Evolutionary conservation across 228 moss, liverwort and hornwort genomes (phyloP).

Genomic region (Sphagnum magellanicum): DNA sequence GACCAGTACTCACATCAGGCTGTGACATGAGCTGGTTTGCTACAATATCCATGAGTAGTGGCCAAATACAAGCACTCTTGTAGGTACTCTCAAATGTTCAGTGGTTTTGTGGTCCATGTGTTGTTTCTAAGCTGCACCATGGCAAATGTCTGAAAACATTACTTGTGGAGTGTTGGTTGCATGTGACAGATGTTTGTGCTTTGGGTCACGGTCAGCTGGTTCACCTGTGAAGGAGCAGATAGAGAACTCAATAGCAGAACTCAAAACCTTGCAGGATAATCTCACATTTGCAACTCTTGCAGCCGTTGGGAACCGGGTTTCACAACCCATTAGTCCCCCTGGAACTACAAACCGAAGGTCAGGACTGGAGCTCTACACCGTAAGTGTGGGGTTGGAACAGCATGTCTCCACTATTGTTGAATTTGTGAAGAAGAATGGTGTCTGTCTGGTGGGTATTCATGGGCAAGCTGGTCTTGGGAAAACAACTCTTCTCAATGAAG

Average conservation of each 20-base stretch:
- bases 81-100: background rate
- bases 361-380: conserved; percentile 48
- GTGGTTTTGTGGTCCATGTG: background rate
- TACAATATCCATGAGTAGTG: too few species aligned
- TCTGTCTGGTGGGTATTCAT: conserved; percentile 49
- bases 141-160: background rate
- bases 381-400: conserved; percentile 57
- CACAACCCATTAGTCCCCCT: conserved; percentile 39
- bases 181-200: conserved; percentile 37
- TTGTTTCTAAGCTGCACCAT: too few species aligned
- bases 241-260: conserved; percentile 50
- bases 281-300: conserved; percentile 60
- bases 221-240: conserved; percentile 58
- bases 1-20: too few species aligned
- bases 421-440: conserved; percentile 44
- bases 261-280: conserved; percentile 59
- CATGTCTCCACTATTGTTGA: conserved; percentile 53
- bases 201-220: conserved; percentile 33
- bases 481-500: conserved; percentile 57
- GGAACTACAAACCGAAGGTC: conserved; percentile 37
- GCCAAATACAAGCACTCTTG: too few species aligned
- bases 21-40: too few species aligned
- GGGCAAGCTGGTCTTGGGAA: conserved; percentile 64
- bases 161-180: background rate
- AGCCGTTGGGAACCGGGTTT: conserved; percentile 61